Conservation (phyloP, 2,329 filamentous ascomycete genomes). For the Xylaria sp. region DNA sequence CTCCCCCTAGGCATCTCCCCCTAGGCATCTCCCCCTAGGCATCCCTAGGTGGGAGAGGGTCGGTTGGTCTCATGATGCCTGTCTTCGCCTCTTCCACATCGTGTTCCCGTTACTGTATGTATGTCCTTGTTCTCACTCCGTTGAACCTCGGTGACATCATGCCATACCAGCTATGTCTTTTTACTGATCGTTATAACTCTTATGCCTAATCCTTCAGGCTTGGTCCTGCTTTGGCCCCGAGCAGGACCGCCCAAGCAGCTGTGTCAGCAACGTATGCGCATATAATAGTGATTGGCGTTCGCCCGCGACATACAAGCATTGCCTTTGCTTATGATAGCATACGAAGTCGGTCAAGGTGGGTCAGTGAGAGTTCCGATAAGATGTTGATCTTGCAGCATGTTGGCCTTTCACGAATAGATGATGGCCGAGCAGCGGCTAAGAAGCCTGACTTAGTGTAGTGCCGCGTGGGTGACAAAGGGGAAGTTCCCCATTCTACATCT, state of each 20-base stretch:
- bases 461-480: constrained; percentile 7
- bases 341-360: neutral
- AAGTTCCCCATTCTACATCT: constrained; percentile 15
- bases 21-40: too few species aligned
- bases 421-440: neutral
- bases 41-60: too few species aligned
- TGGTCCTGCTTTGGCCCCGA: too few species aligned
- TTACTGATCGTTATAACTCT: too few species aligned
- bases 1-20: too few species aligned
- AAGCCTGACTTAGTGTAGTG: neutral
- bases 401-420: neutral
- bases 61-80: constrained; percentile 1
- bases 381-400: constrained; percentile 8
- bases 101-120: neutral
- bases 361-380: neutral
- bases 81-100: neutral
- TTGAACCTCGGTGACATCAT: constrained; percentile 25
- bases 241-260: too few species aligned
- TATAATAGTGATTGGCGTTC: neutral
- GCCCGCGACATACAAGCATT: neutral
- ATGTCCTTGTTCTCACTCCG: neutral
- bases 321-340: neutral
- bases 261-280: neutral
- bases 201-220: too few species aligned
- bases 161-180: constrained; percentile 12